Percentiles rank a stretch among this genome's conserved stretches.
phyloP scores from a whole-genome alignment of 352 stramenopile genomes.

The Globisporangium alternatum region DNA sequence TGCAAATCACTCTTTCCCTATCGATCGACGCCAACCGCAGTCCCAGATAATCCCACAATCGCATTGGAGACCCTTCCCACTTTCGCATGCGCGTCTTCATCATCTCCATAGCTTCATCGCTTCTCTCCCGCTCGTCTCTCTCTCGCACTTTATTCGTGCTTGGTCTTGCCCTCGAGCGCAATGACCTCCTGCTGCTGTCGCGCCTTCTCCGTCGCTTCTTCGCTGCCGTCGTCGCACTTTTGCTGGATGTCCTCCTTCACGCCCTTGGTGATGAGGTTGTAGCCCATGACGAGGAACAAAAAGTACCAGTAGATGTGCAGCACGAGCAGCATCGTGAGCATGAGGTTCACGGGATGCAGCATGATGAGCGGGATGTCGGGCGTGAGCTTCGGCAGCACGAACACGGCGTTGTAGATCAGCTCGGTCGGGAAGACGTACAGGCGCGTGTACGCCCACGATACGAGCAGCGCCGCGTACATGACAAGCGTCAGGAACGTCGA shows the following conservation, averaged over 20 bases:
- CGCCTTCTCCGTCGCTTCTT: not conserved
- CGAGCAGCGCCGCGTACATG: slow-evolving; percentile 35
- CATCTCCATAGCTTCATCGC: too few relatives aligned
- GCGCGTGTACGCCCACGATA: slow-evolving; percentile 35
- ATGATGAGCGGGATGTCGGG: slow-evolving; percentile 28
- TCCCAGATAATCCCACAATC: not conserved
- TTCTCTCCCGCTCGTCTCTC: not conserved
- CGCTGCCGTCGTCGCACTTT: slow-evolving; percentile 18
- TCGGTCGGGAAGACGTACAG: slow-evolving; percentile 37
- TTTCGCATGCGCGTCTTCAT: not conserved
- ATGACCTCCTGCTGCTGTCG: not conserved
- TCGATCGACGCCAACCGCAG: not conserved
- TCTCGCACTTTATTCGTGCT: slow-evolving; percentile 11
- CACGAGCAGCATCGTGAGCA: slow-evolving; percentile 39
- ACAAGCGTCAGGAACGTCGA: slow-evolving; percentile 30
- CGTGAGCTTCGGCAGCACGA: slow-evolving; percentile 27
- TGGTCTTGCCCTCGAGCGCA: slow-evolving; percentile 8
- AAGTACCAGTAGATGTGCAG: slow-evolving; percentile 43
- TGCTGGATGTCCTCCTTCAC: slow-evolving; percentile 47
- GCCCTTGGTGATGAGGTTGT: slow-evolving; percentile 36
- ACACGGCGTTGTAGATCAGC: slow-evolving; percentile 33
- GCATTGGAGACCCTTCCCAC: not conserved
- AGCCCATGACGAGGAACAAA: slow-evolving; percentile 46
- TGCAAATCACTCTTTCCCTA: not conserved
- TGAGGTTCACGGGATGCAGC: slow-evolving; percentile 31